Evolutionary conservation across 768 basidiomycete species (phyloP).

Genomic region (Rickenella mellea): DNA sequence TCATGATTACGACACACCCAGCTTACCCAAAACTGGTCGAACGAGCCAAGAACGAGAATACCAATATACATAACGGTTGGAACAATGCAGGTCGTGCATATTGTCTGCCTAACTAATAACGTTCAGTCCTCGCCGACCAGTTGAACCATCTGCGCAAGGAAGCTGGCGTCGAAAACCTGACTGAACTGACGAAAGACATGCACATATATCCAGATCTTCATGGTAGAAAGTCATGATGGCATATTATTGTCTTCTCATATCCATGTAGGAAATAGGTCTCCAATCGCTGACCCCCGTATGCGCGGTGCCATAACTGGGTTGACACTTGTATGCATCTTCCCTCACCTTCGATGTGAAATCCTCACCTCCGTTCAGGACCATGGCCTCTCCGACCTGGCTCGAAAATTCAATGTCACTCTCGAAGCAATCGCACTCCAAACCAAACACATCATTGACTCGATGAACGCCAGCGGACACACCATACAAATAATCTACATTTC

Average conservation of each 20-base stretch:
- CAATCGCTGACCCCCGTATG: constrained; percentile 94
- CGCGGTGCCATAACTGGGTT: constrained; percentile 86
- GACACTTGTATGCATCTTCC: constrained; percentile 42
- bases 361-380: constrained; percentile 38
- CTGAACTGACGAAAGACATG: constrained; percentile 81
- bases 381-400: constrained; percentile 71
- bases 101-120: neutral
- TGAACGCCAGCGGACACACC: constrained; percentile 80
- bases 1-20: constrained; percentile 86
- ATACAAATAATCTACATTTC: constrained; percentile 85
- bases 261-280: constrained; percentile 81
- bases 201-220: constrained; percentile 96
- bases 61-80: constrained; percentile 49
- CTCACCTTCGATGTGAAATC: neutral
- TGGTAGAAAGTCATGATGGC: constrained; percentile 33
- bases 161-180: constrained; percentile 46
- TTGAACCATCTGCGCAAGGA: constrained; percentile 60
- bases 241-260: constrained; percentile 1
- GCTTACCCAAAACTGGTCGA: constrained; percentile 68
- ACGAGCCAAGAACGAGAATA: constrained; percentile 46
- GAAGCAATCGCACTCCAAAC: constrained; percentile 94
- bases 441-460: constrained; percentile 83
- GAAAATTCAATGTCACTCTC: constrained; percentile 83
- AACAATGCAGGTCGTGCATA: constrained; percentile 3
- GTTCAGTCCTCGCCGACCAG: constrained; percentile 59